Percentiles rank a stretch among this genome's conserved stretches.
Conservation (phyloP, 2,329 filamentous ascomycete species). For the Exophiala dermatitidis region DNA sequence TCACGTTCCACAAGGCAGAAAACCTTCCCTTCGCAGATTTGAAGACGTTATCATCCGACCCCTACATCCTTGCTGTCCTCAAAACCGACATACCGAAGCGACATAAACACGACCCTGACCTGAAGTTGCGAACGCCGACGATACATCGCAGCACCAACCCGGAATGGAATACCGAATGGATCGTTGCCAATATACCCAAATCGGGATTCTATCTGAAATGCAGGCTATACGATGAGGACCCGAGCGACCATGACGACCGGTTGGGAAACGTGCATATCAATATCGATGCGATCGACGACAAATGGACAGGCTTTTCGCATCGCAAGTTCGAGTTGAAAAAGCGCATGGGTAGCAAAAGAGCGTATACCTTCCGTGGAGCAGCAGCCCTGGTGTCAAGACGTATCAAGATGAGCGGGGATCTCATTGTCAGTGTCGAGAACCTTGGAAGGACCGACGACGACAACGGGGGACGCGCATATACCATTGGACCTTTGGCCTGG, state of each 20-base stretch:
- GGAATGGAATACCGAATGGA: conserved; percentile 77
- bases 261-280: conserved; percentile 76
- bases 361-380: conserved; percentile 66
- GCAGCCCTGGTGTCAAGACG: conserved; percentile 55
- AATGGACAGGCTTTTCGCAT: conserved; percentile 62
- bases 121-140: conserved; percentile 69
- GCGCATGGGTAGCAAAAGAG: conserved; percentile 76
- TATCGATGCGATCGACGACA: conserved; percentile 52
- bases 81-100: conserved; percentile 61
- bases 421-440: conserved; percentile 70
- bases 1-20: conserved; percentile 72
- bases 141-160: conserved; percentile 66
- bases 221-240: conserved; percentile 83
- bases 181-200: conserved; percentile 76
- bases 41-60: conserved; percentile 69
- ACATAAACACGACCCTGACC: conserved; percentile 76
- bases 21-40: conserved; percentile 81
- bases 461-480: conserved; percentile 65
- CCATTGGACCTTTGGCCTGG: conserved; percentile 67
- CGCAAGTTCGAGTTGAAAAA: conserved; percentile 68
- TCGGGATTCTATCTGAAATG: conserved; percentile 79
- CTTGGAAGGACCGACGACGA: conserved; percentile 63
- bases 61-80: conserved; percentile 72
- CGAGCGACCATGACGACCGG: conserved; percentile 75
- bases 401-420: conserved; percentile 60